These are phyloP conservation scores for Nephelium lappaceum DNA, from an alignment of 345 rosid genomes.

Conservation along the genomic window DNA sequence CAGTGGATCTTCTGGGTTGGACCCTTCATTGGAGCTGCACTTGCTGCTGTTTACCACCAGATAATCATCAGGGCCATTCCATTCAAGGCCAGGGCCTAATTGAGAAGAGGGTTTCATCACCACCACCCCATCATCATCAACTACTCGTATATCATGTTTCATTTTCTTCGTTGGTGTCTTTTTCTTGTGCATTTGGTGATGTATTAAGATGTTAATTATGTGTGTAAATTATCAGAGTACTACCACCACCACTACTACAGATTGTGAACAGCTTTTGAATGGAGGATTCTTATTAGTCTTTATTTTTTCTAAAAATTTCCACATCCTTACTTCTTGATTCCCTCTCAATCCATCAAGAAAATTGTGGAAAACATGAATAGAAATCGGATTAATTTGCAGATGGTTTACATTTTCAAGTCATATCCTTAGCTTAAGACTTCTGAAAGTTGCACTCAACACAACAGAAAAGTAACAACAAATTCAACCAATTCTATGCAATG, in stretches of 20 bases:
- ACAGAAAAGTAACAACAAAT: too few relatives aligned
- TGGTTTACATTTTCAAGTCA: too few relatives aligned
- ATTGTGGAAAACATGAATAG: too few relatives aligned
- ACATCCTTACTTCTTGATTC: not conserved
- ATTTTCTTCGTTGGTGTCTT: slow-evolving; percentile 6
- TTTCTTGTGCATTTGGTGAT: slow-evolving; percentile 6
- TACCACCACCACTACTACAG: not conserved
- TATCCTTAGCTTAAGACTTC: too few relatives aligned
- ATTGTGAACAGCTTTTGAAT: slow-evolving; percentile 14
- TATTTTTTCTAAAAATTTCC: not conserved
- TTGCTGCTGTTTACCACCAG: slow-evolving; percentile 77
- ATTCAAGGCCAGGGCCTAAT: slow-evolving; percentile 56
- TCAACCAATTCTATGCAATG: too few relatives aligned
- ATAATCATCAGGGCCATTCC: slow-evolving; percentile 74
- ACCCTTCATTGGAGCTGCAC: slow-evolving; percentile 75
- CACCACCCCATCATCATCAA: not conserved
- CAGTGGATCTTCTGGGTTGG: slow-evolving; percentile 89
- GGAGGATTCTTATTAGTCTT: slow-evolving; percentile 24
- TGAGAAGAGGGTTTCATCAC: not conserved
- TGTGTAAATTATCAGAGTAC: slow-evolving; percentile 38
- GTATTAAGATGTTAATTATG: slow-evolving; percentile 29
- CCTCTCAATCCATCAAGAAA: too few relatives aligned
- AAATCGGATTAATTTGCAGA: too few relatives aligned
- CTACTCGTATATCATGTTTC: slow-evolving; percentile 7
- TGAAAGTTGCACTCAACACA: too few relatives aligned